Conservation (phyloP, 257 asterid species). For the Solanum virginianum region DNA sequence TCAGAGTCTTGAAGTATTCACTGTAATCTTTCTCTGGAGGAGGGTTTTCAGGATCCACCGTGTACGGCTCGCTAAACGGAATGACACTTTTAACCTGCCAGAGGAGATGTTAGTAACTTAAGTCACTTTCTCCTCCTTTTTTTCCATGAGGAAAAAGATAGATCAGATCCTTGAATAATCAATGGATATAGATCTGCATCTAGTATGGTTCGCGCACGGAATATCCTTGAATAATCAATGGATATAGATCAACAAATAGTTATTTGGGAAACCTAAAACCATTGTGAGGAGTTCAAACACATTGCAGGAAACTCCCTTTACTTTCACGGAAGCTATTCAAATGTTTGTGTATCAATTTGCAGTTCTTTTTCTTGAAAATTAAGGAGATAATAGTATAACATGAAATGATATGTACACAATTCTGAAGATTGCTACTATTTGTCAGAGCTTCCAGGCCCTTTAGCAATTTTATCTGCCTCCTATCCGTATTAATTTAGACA, state of each 20-base stretch:
- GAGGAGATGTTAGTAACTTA: neutral
- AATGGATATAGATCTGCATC: neutral
- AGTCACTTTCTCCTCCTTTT: neutral
- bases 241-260: neutral
- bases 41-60: slow-evolving; percentile 91
- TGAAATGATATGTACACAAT: neutral
- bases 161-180: neutral
- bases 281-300: neutral
- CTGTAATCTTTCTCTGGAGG: slow-evolving; percentile 86
- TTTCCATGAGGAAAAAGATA: neutral
- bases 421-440: neutral
- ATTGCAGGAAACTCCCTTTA: neutral
- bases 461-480: neutral
- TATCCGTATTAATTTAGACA: neutral
- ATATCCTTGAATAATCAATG: neutral
- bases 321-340: neutral
- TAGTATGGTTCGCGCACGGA: no score
- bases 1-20: slow-evolving; percentile 54
- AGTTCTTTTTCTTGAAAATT: neutral
- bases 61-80: slow-evolving; percentile 87
- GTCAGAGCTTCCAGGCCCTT: neutral
- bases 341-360: neutral
- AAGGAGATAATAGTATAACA: neutral
- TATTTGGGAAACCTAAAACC: neutral
- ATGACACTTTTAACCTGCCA: slow-evolving; percentile 79